Evolutionary conservation across 306 rosid genomes (phyloP).

Genomic region (Neltuma alba): DNA sequence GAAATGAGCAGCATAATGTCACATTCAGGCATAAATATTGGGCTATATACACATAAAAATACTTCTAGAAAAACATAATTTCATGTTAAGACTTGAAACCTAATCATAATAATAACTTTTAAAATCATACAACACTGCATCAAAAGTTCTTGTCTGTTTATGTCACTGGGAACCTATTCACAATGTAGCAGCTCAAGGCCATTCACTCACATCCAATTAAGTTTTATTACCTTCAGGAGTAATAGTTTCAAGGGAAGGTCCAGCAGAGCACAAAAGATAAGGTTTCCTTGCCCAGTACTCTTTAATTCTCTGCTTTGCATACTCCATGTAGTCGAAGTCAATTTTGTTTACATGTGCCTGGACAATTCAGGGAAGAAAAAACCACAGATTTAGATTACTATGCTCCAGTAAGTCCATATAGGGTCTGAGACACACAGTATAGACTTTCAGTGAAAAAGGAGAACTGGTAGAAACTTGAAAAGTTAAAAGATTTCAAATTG

Average conservation of each 20-base stretch:
- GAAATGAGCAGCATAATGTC: neutral
- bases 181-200: neutral
- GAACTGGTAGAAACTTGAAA: neutral
- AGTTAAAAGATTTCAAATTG: neutral
- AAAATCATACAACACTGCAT: neutral
- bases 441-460: neutral
- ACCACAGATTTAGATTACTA: neutral
- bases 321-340: conserved; percentile 73
- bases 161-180: neutral
- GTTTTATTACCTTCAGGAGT: conserved; percentile 25
- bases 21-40: neutral
- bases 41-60: neutral
- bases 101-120: neutral
- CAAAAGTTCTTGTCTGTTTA: neutral
- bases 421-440: neutral
- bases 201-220: conserved; percentile 7
- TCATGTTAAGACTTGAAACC: neutral
- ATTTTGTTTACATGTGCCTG: conserved; percentile 83
- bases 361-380: conserved; percentile 3
- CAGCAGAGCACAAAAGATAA: conserved; percentile 39
- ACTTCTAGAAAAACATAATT: neutral
- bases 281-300: conserved; percentile 66
- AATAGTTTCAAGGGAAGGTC: conserved; percentile 22
- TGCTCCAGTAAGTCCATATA: neutral
- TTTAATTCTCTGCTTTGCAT: conserved; percentile 77